These are phyloP conservation scores for Wickerhamiella parazyma DNA, from an alignment of 805 yeast species.

Conservation along the genomic window DNA sequence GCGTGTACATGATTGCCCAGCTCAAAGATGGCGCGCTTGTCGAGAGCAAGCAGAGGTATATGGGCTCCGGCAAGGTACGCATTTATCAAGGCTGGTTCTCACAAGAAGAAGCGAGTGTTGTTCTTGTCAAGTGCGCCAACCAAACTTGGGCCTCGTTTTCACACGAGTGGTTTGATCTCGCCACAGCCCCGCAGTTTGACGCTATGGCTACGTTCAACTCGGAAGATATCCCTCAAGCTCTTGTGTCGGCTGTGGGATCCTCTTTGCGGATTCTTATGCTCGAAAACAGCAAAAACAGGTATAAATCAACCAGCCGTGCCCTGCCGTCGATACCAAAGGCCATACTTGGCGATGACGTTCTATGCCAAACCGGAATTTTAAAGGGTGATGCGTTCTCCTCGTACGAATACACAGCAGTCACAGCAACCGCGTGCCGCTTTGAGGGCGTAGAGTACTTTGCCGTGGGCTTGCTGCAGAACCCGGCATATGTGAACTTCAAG, in stretches of 20 bases:
- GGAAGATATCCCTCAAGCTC: conserved; percentile 1
- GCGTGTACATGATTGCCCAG: conserved; percentile 44
- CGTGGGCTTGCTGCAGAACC: conserved; percentile 7
- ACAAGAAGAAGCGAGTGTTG: neutral
- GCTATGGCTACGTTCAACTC: conserved; percentile 1
- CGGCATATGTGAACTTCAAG: neutral
- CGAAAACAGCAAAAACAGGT: conserved; percentile 9
- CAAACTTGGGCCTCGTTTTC: neutral
- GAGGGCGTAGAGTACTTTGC: conserved; percentile 7
- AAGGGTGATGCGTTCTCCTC: neutral
- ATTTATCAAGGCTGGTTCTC: neutral
- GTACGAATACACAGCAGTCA: conserved; percentile 11
- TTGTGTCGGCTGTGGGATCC: conserved; percentile 23
- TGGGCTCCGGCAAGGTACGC: neutral
- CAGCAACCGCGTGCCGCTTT: conserved; percentile 23
- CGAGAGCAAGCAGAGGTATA: neutral
- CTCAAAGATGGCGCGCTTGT: neutral
- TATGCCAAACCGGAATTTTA: neutral
- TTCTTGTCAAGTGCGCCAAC: neutral
- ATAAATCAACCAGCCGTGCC: neutral
- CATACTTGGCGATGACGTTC: neutral
- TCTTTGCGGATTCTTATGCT: conserved; percentile 18
- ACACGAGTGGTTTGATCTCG: neutral
- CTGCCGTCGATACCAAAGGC: neutral
- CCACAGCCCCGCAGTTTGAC: neutral